A percentile compares a stretch with the other conserved stretches of the same genome.
Evolutionary conservation across 2,329 filamentous ascomycete genomes (phyloP).

Genomic region (Acephala macrosclerotiorum): DNA sequence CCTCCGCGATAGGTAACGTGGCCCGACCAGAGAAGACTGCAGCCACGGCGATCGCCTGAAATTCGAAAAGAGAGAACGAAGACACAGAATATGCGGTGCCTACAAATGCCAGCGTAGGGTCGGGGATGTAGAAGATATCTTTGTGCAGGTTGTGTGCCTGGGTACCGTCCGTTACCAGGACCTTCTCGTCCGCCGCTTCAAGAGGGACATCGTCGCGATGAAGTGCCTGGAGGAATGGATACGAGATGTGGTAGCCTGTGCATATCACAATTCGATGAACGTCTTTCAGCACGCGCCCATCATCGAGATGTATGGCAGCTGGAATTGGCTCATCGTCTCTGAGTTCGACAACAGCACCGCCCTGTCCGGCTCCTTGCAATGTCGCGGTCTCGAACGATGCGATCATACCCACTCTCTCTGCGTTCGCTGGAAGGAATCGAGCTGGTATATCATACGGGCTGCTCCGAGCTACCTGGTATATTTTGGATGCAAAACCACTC

Average conservation of each 20-base stretch:
- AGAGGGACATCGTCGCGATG: constrained; percentile 49
- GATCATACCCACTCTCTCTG: constrained; percentile 20
- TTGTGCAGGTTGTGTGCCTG: constrained; percentile 55
- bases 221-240: constrained; percentile 64
- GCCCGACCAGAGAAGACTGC: constrained; percentile 48
- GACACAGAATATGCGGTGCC: constrained; percentile 54
- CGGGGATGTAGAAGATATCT: constrained; percentile 58
- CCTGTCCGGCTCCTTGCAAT: too few species aligned
- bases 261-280: constrained; percentile 69
- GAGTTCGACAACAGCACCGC: too few species aligned
- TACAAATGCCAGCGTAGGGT: constrained; percentile 52
- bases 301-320: constrained; percentile 56
- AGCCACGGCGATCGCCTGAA: constrained; percentile 54
- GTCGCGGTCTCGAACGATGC: constrained; percentile 7
- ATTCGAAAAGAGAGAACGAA: constrained; percentile 56
- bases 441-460: too few species aligned
- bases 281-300: constrained; percentile 57
- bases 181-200: constrained; percentile 55
- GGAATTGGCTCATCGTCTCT: constrained; percentile 51
- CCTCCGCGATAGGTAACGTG: constrained; percentile 44
- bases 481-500: too few species aligned
- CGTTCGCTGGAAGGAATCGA: too few species aligned
- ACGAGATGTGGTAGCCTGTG: constrained; percentile 72
- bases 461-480: too few species aligned
- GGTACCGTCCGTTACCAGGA: constrained; percentile 58